Base-by-base conservation (phyloP, 139 green algal genomes). In the Astrephomene gubernaculifera region DNA sequence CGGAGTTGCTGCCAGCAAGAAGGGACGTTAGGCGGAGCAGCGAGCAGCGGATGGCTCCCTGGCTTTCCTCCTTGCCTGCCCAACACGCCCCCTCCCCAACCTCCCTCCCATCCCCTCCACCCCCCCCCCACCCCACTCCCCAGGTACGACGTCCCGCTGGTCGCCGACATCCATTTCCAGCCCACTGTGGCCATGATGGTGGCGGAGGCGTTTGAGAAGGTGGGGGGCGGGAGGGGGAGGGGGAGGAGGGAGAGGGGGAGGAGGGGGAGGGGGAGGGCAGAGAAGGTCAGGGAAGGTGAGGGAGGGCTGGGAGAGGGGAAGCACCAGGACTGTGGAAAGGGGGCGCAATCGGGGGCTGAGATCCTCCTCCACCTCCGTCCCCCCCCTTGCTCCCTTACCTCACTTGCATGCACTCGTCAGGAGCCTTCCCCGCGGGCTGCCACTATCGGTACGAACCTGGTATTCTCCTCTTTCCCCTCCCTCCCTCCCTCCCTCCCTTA, bases 131-230 rank as follows among this genome's bases (percentile, higher is more conserved):
- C 49, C 49, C 49, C 49, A 57, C 49, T 17, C 49, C 36, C 10
- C 86, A 97, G 96, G 64, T 99, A 99, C 88, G 95, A 98, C 65
- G 93, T 93, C 0, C 97, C 98, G 2, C 93, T 99, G 79, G 96
- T 99, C 10, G 98, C 98, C 0, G 98, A 99, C 92, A 99, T 99
- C 89, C 98, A 99, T 90, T 99, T 99, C 93, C 94, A 98, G 89
- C 98, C 98, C 24, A 89, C 86, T 31, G 94, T 99, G 27, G 98
- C 98, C 7, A 96, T 98, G 93, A 96, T 96, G 92, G 97, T 99
- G 76, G 97, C 97, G 14, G 98, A 99, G 6, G 96, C 95, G 27
- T 99, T 99, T 89, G 97, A 99, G 92, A 99, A 99, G 92, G 97
- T 98, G 70, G 82, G 94, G 0, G 4, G 4, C 3, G 9, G 7